Conservation (phyloP, 805 yeast genomes). For the Nakazawaea wickerhamii region DNA sequence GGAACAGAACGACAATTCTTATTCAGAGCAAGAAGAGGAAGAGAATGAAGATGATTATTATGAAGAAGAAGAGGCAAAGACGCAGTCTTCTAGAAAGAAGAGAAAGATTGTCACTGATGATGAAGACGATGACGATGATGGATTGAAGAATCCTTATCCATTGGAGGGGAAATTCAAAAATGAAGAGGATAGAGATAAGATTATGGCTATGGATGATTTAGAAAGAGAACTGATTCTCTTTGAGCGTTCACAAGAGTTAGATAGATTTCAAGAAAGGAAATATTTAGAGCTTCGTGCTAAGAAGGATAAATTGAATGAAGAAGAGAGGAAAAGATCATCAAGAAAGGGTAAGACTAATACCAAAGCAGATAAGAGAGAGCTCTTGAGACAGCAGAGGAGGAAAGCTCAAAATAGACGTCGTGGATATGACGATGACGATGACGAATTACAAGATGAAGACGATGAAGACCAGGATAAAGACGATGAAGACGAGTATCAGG, state of each 20-base stretch:
- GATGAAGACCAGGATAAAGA: slow-evolving; percentile 27
- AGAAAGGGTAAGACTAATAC: slow-evolving; percentile 10
- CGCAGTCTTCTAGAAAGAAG: slow-evolving; percentile 25
- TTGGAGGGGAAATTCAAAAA: slow-evolving; percentile 86
- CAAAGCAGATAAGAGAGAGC: slow-evolving; percentile 28
- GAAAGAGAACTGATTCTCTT: slow-evolving; percentile 87
- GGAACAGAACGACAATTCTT: slow-evolving; percentile 26
- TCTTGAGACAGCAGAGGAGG: slow-evolving; percentile 24
- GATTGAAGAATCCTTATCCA: slow-evolving; percentile 75
- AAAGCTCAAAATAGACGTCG: slow-evolving; percentile 13
- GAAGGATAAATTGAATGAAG: slow-evolving; percentile 24
- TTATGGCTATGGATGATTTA: slow-evolving; percentile 79
- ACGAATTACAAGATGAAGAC: slow-evolving; percentile 36
- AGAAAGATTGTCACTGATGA: slow-evolving; percentile 25
- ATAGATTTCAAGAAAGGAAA: slow-evolving; percentile 77
- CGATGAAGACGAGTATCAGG: slow-evolving; percentile 34
- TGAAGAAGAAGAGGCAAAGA: slow-evolving; percentile 33
- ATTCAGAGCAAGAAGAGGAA: slow-evolving; percentile 31
- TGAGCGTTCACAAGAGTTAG: slow-evolving; percentile 90
- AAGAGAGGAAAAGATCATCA: slow-evolving; percentile 9
- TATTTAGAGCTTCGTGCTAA: slow-evolving; percentile 78
- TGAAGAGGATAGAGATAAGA: slow-evolving; percentile 63
- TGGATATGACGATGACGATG: slow-evolving; percentile 29
- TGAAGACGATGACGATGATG: slow-evolving; percentile 31
- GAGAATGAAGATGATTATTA: slow-evolving; percentile 27